Percentiles rank a stretch among this genome's conserved stretches.
phyloP scores from a whole-genome alignment of 805 yeast species.

The Metschnikowia gelsemii region DNA sequence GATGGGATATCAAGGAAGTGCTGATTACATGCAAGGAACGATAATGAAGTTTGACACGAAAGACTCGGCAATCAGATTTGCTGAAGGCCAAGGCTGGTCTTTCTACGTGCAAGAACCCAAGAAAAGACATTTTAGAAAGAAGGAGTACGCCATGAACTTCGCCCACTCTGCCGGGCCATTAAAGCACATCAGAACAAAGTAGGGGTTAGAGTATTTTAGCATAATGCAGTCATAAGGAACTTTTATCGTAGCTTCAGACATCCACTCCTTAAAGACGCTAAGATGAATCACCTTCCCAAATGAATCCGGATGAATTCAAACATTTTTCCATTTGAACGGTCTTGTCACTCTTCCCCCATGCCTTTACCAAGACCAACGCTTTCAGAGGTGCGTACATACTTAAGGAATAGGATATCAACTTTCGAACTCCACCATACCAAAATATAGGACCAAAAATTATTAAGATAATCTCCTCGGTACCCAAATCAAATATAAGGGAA shows the following conservation, averaged over 20 bases:
- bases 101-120: conserved; percentile 82
- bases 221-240: conserved; percentile 11
- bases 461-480: no score
- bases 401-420: no score
- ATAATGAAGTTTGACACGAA: conserved; percentile 68
- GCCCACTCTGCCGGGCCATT: conserved; percentile 65
- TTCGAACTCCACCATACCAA: no score
- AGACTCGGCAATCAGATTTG: conserved; percentile 77
- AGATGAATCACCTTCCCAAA: no score
- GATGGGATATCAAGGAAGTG: conserved; percentile 79
- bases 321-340: no score
- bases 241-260: not conserved
- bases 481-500: no score
- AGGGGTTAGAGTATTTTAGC: conserved; percentile 18
- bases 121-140: conserved; percentile 66
- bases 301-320: no score
- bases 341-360: no score
- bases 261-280: not conserved
- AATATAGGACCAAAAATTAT: no score
- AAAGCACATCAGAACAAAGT: conserved; percentile 81
- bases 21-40: conserved; percentile 82
- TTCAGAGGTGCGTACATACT: no score
- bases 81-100: conserved; percentile 83
- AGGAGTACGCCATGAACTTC: conserved; percentile 73
- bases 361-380: no score